Evolutionary conservation across 1,139 yeast species (phyloP), one percentile per base, ranked within the genome.

Genomic region (Neolecta irregularis): DNA sequence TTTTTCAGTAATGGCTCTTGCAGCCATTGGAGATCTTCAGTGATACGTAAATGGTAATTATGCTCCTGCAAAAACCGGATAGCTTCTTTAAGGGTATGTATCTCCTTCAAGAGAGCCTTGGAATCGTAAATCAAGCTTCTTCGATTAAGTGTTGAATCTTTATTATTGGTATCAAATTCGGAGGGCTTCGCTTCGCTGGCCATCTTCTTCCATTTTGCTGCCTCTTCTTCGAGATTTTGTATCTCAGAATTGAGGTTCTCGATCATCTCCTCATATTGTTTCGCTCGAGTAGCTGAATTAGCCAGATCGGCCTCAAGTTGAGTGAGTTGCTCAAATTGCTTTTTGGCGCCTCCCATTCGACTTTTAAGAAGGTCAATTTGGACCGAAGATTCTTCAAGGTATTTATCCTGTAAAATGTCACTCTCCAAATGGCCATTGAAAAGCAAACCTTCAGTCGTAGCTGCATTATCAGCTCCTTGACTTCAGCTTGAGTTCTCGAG

Each of bases 331-430:
- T 21, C 22, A 7, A 28, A 24, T 16, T 17, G 7, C 18, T 19
- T 16, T 9, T 20, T 26, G 7, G 24, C 19, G 20, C 34, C 40
- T n/a, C n/a, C 26, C 11, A 28, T 23, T 7, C 30, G 33, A 7
- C 35, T 24, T 12, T 41, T 41, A 2, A 42, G 36, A 5, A 44
- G 33, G 12, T 31, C 29, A 6, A 33, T 25, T 19, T 36, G 36
- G 15, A 44, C 32, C 21, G 32, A 18, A 11, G 41, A 31, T 28
- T 44, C 47, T 24, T 39, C 47, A 5, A 42, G 24, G n/a, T 32
- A 33, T n/a, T 22, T 35, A 25, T 44, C 44, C 24, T 36, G 23
- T 16, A 9, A 5, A n/a, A 13, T 26, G 7, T 36, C 19, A 6
- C 24, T 11, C 12, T 24, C 32, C 18, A n/a, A 11, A 22, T 16